Evolutionary conservation across 176 grass and related monocot species (phyloP).

Genomic region (maize (Zea mays)): Zm-B73-REFERENCE-NAM-5.0 NC_050096.1:17897001-17897500

Average conservation of each 20-base stretch:
- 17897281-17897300: neutral
- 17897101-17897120: slow-evolving; percentile 33
- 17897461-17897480: neutral
- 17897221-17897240: neutral
- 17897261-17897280: neutral
- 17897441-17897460: neutral
- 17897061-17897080: neutral
- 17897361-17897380: neutral
- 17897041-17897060: neutral
- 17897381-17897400: neutral
- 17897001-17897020: slow-evolving; percentile 35
- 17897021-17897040: neutral
- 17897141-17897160: neutral
- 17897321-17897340: neutral
- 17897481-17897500: neutral
- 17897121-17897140: neutral
- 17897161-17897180: neutral
- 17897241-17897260: neutral
- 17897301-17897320: neutral
- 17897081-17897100: neutral
- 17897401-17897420: neutral
- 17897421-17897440: neutral
- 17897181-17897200: neutral
- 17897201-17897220: neutral
- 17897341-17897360: neutral